Evolutionary conservation across 2,329 filamentous ascomycete species (phyloP).

Genomic region (Aspergillus sp.): DNA sequence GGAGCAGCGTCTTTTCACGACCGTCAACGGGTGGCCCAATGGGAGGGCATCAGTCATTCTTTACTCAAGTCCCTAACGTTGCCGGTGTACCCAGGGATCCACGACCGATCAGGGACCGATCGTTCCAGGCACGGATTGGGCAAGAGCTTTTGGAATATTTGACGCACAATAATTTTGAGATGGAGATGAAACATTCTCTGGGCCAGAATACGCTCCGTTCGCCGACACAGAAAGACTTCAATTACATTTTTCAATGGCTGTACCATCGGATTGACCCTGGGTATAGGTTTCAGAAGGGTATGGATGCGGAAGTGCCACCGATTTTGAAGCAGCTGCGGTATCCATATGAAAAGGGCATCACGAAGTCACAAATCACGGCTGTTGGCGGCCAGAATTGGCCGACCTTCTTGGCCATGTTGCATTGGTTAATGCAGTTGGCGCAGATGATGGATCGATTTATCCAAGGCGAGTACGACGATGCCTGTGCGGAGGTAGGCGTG

Average conservation of each 20-base stretch:
- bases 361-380: constrained; percentile 88
- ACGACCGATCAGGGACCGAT: constrained; percentile 71
- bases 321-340: constrained; percentile 90
- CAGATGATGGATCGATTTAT: constrained; percentile 85
- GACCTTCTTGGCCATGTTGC: constrained; percentile 82
- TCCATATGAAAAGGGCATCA: constrained; percentile 90
- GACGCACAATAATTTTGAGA: constrained; percentile 87
- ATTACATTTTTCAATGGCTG: constrained; percentile 94
- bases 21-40: constrained; percentile 60
- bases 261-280: constrained; percentile 93
- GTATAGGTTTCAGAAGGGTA: constrained; percentile 87
- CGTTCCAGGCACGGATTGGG: constrained; percentile 72
- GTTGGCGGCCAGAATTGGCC: constrained; percentile 97
- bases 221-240: constrained; percentile 97
- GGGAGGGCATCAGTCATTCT: constrained; percentile 80
- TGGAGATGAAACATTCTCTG: constrained; percentile 94
- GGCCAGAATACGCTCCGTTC: constrained; percentile 85
- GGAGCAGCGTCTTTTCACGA: constrained; percentile 80
- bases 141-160: constrained; percentile 89
- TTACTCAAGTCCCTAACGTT: constrained; percentile 72
- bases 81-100: constrained; percentile 81
- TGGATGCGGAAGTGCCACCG: constrained; percentile 88
- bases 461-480: constrained; percentile 74
- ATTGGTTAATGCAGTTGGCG: constrained; percentile 98
- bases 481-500: constrained; percentile 76